A percentile compares a stretch with the other conserved stretches of the same genome.
Conservation (phyloP, 2,329 filamentous ascomycete species). For the Pseudogymnoascus sp. region DNA sequence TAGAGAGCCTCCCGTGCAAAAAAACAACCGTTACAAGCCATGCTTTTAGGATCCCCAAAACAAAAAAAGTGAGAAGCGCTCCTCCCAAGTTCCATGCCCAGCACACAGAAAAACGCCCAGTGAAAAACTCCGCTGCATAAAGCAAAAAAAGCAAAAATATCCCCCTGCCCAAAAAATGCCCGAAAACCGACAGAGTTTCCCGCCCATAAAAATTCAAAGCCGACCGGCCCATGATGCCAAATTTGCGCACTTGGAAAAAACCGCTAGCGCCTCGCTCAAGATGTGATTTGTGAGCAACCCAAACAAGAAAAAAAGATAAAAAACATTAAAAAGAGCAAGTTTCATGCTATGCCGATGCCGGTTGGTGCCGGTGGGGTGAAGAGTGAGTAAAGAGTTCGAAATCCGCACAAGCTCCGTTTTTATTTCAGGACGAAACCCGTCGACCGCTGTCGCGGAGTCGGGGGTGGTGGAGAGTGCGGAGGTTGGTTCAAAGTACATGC, state of each 20-base stretch:
- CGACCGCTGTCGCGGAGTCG: background rate
- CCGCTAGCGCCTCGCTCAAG: conserved; percentile 3
- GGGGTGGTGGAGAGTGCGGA: background rate
- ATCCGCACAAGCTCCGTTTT: background rate
- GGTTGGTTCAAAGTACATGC: conserved; percentile 4
- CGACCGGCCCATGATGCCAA: background rate
- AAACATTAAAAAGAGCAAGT: conserved; percentile 5
- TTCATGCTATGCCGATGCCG: conserved; percentile 8
- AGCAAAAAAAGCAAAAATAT: background rate
- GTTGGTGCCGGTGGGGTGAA: background rate
- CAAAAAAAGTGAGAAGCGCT: background rate
- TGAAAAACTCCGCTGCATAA: background rate
- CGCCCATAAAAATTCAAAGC: background rate
- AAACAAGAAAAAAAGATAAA: background rate
- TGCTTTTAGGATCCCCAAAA: conserved; percentile 3
- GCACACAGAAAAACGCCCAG: background rate
- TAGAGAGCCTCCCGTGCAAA: background rate
- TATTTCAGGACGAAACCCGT: background rate
- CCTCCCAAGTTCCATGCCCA: conserved; percentile 5
- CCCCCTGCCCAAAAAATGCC: background rate
- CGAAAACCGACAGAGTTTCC: background rate
- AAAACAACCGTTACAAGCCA: conserved; percentile 8
- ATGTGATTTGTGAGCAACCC: conserved; percentile 3
- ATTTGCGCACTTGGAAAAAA: background rate
- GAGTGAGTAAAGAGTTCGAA: conserved; percentile 3